Percentiles rank a stretch among this genome's conserved stretches.
Conservation (phyloP, 495 filamentous ascomycete species). For the Acidomyces sp. region DNA sequence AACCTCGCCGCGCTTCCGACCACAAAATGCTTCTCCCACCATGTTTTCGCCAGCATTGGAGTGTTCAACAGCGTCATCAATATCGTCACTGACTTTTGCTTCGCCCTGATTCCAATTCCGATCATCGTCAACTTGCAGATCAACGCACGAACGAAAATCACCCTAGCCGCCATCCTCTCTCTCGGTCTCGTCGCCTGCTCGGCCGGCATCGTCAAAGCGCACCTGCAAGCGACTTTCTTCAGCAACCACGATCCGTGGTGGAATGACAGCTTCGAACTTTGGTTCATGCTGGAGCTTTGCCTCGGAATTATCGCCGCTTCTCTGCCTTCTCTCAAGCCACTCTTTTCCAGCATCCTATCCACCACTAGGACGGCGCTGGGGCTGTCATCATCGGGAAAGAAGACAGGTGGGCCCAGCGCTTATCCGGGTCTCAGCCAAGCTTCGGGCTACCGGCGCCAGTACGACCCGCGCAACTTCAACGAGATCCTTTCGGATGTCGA, state of each 20-base stretch:
- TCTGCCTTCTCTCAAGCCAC: conserved; percentile 24
- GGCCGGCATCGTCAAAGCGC: conserved; percentile 24
- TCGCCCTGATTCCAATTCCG: conserved; percentile 24
- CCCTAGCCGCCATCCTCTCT: conserved; percentile 21
- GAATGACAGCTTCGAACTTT: conserved; percentile 24
- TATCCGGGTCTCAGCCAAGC: neutral
- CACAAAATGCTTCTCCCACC: conserved; percentile 22
- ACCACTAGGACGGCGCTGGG: neutral
- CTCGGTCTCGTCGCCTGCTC: conserved; percentile 26
- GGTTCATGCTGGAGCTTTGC: conserved; percentile 24
- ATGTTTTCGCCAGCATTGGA: conserved; percentile 21
- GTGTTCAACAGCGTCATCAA: conserved; percentile 24
- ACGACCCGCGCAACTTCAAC: conserved; percentile 2
- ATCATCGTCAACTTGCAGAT: conserved; percentile 25
- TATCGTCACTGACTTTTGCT: conserved; percentile 25
- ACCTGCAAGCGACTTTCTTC: conserved; percentile 21
- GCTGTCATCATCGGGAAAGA: neutral
- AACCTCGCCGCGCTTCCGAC: conserved; percentile 14
- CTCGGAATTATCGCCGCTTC: conserved; percentile 22
- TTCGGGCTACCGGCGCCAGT: conserved; percentile 1
- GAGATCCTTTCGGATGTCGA: conserved; percentile 4
- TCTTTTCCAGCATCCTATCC: conserved; percentile 17
- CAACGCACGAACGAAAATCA: conserved; percentile 24
- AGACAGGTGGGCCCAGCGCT: neutral
- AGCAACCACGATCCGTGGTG: conserved; percentile 18